phyloP scores from a whole-genome alignment of 2,329 filamentous ascomycete species.

The Xylaria hypoxylon region DNA sequence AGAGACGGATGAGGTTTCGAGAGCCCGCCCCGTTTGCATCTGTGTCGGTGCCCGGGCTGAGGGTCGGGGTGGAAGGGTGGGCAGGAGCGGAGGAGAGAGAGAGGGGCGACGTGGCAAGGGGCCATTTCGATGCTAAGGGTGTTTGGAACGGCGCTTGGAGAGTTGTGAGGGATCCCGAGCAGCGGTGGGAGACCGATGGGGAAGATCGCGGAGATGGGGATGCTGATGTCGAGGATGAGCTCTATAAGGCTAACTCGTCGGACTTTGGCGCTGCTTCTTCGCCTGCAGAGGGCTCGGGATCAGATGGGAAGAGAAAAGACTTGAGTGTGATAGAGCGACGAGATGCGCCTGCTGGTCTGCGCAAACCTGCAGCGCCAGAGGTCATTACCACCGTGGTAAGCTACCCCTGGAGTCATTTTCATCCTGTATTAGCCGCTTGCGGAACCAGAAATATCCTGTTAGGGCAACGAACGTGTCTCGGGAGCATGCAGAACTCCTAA shows the following conservation, averaged over 20 bases:
- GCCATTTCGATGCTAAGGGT: constrained; percentile 4
- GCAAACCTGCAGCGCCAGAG: not conserved
- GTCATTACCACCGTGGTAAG: constrained; percentile 25
- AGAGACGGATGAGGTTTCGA: not conserved
- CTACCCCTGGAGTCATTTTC: no score
- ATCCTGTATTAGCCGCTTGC: no score
- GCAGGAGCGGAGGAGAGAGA: not conserved
- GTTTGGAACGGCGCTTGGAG: constrained; percentile 19
- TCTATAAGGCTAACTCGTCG: not conserved
- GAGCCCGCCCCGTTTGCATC: not conserved
- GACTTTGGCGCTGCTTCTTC: not conserved
- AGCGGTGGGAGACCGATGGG: not conserved
- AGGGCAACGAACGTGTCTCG: no score
- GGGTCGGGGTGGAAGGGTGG: not conserved
- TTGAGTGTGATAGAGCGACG: not conserved
- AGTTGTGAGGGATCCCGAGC: not conserved
- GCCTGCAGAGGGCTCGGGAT: not conserved
- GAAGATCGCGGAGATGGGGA: not conserved
- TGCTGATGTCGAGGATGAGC: constrained; percentile 28
- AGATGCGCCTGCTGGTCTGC: not conserved
- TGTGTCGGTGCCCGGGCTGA: not conserved
- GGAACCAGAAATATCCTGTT: no score
- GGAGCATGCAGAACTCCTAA: no score
- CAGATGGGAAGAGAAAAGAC: not conserved
- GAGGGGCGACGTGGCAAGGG: not conserved